Base-by-base conservation (phyloP, 768 basidiomycete species). In the Agaricus sinodeliciosus region DNA sequence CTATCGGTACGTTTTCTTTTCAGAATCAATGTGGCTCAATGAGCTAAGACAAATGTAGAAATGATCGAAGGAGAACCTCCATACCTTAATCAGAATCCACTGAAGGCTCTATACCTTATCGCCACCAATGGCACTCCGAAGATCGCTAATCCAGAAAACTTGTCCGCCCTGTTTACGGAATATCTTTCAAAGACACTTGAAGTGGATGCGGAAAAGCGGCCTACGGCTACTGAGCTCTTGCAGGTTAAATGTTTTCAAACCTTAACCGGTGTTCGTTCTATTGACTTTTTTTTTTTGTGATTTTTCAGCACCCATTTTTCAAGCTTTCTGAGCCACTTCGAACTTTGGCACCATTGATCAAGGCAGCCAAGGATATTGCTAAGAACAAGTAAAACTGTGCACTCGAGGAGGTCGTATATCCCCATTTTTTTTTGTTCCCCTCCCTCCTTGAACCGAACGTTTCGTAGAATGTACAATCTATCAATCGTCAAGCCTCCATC, bases 1-100 rank as follows among this genome's bases (percentile, higher is more conserved):
- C 94, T 42, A 90, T 96, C 59, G 94, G 92, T 87, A 67, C 66
- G 74, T 13, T 19, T 34, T 8, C n/a, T 8, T 19, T 34, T 15
- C n/a, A 39, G 15, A 39, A 15, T 6, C 37, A n/a, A 15, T n/a
- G 18, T 48, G 28, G 39, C 39, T n/a, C 35, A 49, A 42, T 35
- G 31, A 31, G 45, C 42, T 16, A 41, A 34, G 19, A 42, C 34
- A 44, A 58, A 61, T 26, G 18, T 62, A 92, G 93, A 96, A 72
- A 96, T 97, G 94, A 94, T 97, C 61, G 94, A 97, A 70, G 94
- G 94, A 51, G 94, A 96, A 67, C 94, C 94, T 0, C 94, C 94
- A 19, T 96, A 96, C 62, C 78, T 95, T 34, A 94, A 94, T 65
- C 94, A 96, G 73, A 95, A 95, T 69, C 94, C 94, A 0, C 75